Evolutionary conservation across 345 rosid genomes (phyloP), one percentile per base, ranked within the genome.

Genomic region (Passiflora organensis): DNA sequence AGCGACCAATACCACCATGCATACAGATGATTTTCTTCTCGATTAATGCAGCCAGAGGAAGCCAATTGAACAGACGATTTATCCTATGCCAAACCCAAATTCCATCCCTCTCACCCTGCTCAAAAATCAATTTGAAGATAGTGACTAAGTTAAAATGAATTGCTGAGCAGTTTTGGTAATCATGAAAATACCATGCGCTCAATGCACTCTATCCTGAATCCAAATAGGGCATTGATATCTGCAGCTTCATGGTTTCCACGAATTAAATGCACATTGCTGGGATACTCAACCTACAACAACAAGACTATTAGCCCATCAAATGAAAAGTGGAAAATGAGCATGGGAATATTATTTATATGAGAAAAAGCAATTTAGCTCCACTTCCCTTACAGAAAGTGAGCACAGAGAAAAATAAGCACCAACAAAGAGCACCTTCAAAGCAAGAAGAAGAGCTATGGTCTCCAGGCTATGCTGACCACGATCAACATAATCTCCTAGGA

Each of bases 241-340:
- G 97, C 97, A 41, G 97, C 99, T 83, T 93, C 99, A 77, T 93
- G 99, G 73, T 93, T 93, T 57, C 97, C 99, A 37, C 99, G 95
- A 76, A 93, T 93, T 58, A 93, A 65, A 65, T 93, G 97, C 47
- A 93, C 89, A 52, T 89, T 89, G 49, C 76, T 61, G 34, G 87
- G 90, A 83, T 93, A 78, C 74, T 93, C 97, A 60, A 85, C 96
- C 99, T 93, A 78, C 63, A 76, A 61, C 18, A 64, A 59, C 43
- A 58, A 58, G 41, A 56, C 49, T 38, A 37, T 19, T 13, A 14
- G 51, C 17, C 51, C 42, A 41, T 38, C 28, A 23, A 55, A 48
- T 18, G 45, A 23, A 48, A 15, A 42, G 15, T 24, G 17, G 32
- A 55, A 20, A 15, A 4, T n/a, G 48, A 38, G 8, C 56, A 48